phyloP scores from a whole-genome alignment of 805 yeast genomes.

The Millerozyma acaciae region DNA sequence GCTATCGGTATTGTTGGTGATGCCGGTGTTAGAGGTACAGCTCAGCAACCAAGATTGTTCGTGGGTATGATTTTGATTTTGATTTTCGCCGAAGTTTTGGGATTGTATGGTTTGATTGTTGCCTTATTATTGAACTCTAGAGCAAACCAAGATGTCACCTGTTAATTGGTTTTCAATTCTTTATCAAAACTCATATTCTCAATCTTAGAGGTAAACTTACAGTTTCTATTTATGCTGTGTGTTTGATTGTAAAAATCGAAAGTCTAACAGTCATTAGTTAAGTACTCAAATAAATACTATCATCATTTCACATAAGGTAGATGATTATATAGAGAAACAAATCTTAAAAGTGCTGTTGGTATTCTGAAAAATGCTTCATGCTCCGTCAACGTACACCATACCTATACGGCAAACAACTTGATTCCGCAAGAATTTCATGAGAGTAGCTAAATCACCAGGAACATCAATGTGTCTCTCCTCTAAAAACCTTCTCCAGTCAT shows the following conservation, averaged over 20 bases:
- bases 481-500: slow-evolving; percentile 36
- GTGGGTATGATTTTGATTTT: slow-evolving; percentile 98
- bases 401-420: slow-evolving; percentile 32
- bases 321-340: too few species aligned
- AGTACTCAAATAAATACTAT: too few species aligned
- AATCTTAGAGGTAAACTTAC: too few species aligned
- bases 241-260: too few species aligned
- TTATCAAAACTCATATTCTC: too few species aligned
- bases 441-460: slow-evolving; percentile 23
- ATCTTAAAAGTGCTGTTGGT: too few species aligned
- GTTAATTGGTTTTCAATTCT: too few species aligned
- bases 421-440: slow-evolving; percentile 27
- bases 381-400: slow-evolving; percentile 26
- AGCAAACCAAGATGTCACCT: slow-evolving; percentile 87
- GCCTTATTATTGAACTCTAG: slow-evolving; percentile 96
- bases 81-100: slow-evolving; percentile 98
- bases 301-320: too few species aligned
- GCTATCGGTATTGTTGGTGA: slow-evolving; percentile 99
- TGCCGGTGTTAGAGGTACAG: slow-evolving; percentile 98
- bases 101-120: slow-evolving; percentile 97
- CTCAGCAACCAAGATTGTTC: slow-evolving; percentile 96
- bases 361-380: too few species aligned
- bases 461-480: slow-evolving; percentile 11
- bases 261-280: slow-evolving; percentile 1
- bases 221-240: too few species aligned